Evolutionary conservation across 2,329 filamentous ascomycete genomes (phyloP), one percentile per base, ranked within the genome.

Genomic region (Colletotrichum sp.): DNA sequence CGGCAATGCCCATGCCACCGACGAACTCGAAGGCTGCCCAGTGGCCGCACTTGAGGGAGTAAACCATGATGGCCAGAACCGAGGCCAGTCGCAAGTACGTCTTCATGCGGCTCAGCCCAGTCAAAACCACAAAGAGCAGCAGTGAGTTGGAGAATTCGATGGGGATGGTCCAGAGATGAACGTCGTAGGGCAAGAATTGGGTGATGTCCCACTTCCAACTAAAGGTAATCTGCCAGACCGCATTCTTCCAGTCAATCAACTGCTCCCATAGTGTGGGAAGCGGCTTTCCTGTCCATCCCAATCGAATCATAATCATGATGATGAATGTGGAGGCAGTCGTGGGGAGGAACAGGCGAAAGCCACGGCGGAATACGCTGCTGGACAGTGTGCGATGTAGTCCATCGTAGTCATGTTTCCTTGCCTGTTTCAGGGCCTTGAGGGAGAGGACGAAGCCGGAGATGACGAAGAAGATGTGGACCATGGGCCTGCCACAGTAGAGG

Each of bases 381-480:
- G 86, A 84, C 6, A 90, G 82, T 4, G 85, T 84, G 6, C 82
- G 80, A 71, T 83, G 83, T 68, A 85, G 84, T 11, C 82, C 81
- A 19, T 83, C 82, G 68, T 82, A 81, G 72, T 87, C 82, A 52
- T 85, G 82, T 12, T 82, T 79, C 71, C 85, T 86, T 9, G 87
- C 83, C 36, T 84, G 82, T 68, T 84, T 83, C 30, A 89, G 79
- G 3, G 87, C 85, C 77, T 87, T 87, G 77, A 85, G 84, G 9
- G 87, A 85, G 27, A 90, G 83, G 5, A 85, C 87, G 76, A 87
- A 88, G 48, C 88, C 88, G 2, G 87, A 89, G 44, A 90, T 87
- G 77, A 89, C 85, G 80, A 89, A 89, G 80, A 90, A 89, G 63
- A 90, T 84, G 78, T 88, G 85, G 4, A 90, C 88, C 86, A 88